Evolutionary conservation across 495 filamentous ascomycete species (phyloP).

Genomic region (Penicillium manginii): DNA sequence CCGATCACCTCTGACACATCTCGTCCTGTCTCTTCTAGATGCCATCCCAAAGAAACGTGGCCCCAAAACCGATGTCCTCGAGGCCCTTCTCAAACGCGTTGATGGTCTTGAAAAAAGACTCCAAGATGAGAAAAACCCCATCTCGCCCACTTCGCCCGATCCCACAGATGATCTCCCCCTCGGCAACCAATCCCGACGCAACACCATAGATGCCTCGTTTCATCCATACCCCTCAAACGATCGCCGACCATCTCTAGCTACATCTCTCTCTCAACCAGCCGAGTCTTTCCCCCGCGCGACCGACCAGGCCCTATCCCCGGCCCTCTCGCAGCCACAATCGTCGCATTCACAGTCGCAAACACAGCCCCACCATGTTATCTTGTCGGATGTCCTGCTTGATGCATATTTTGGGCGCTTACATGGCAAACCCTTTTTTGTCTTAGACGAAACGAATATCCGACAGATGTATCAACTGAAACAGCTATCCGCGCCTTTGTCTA

Average conservation of each 20-base stretch:
- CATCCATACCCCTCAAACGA: conserved; percentile 18
- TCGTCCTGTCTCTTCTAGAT: conserved; percentile 51
- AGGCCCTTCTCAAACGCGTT: conserved; percentile 80
- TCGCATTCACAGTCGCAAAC: conserved; percentile 36
- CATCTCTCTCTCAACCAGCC: conserved; percentile 13
- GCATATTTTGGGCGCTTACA: conserved; percentile 77
- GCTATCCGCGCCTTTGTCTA: conserved; percentile 62
- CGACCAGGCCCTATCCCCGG: not conserved
- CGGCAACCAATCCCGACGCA: conserved; percentile 20
- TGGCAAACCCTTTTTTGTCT: conserved; percentile 75
- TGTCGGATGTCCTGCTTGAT: conserved; percentile 68
- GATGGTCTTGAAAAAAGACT: conserved; percentile 81
- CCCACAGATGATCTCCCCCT: conserved; percentile 18
- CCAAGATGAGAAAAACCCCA: conserved; percentile 65
- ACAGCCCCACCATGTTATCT: conserved; percentile 33
- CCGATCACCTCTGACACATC: not conserved
- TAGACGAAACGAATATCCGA: conserved; percentile 72
- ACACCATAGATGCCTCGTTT: conserved; percentile 31
- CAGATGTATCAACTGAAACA: conserved; percentile 68
- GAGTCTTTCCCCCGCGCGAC: conserved; percentile 20
- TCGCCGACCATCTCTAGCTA: conserved; percentile 14
- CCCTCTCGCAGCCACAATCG: conserved; percentile 18
- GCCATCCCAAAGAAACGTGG: conserved; percentile 87
- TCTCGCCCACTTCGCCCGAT: conserved; percentile 48
- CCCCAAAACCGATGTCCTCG: conserved; percentile 85